Conservation (phyloP, 768 basidiomycete species). For the Suillus plorans region DNA sequence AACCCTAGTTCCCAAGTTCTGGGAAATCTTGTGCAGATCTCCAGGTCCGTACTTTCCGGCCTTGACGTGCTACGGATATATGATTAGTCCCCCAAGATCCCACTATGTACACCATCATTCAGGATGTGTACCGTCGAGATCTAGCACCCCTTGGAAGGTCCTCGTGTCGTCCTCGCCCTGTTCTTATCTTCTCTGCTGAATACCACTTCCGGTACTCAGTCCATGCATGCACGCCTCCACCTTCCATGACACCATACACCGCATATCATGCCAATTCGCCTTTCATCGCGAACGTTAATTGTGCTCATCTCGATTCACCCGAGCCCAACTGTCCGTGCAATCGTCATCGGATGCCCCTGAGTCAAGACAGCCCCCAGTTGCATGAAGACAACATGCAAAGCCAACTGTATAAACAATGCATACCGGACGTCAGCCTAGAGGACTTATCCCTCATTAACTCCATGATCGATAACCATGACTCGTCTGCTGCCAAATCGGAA, state of each 20-base stretch:
- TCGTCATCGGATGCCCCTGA: neutral
- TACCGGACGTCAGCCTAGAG: constrained; percentile 28
- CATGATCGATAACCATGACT: constrained; percentile 11
- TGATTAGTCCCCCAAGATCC: constrained; percentile 46
- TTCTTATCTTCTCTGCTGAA: constrained; percentile 52
- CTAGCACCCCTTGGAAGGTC: constrained; percentile 20
- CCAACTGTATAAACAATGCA: constrained; percentile 27
- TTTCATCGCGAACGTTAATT: constrained; percentile 1
- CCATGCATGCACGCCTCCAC: constrained; percentile 13
- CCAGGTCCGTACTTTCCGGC: constrained; percentile 38
- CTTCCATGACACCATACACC: constrained; percentile 14
- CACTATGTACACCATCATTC: constrained; percentile 62
- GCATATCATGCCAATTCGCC: neutral
- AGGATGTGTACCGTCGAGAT: constrained; percentile 46
- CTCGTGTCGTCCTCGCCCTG: constrained; percentile 22
- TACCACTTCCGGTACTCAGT: constrained; percentile 53
- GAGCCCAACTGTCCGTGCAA: neutral
- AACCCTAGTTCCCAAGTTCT: constrained; percentile 60
- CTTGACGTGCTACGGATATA: constrained; percentile 21
- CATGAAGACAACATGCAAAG: constrained; percentile 16
- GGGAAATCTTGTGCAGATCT: constrained; percentile 58
- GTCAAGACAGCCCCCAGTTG: neutral
- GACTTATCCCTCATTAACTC: constrained; percentile 23
- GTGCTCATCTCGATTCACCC: constrained; percentile 1
- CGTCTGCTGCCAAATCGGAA: constrained; percentile 9